Percentiles rank a stretch among this genome's conserved stretches.
Conservation (phyloP, 306 rosid species). For the Sophora flavescens region DNA sequence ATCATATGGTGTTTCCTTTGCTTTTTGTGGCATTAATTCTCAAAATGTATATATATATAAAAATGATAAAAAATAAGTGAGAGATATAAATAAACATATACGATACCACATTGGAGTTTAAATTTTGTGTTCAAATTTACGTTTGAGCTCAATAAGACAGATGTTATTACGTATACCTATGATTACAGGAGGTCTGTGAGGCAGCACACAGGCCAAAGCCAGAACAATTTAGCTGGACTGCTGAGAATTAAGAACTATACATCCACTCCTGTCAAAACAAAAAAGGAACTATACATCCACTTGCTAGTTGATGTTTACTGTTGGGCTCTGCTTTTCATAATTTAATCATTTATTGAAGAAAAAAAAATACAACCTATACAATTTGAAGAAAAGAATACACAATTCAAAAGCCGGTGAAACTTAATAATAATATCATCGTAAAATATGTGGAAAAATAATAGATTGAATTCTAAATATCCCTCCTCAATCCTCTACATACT, state of each 20-base stretch:
- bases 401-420: not conserved
- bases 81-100: too few relatives aligned
- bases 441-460: too few relatives aligned
- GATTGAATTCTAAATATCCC: too few relatives aligned
- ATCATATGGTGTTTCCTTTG: too few relatives aligned
- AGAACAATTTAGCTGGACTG: constrained; percentile 11
- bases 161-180: not conserved
- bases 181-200: not conserved
- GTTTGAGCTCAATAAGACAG: not conserved
- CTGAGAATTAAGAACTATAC: not conserved
- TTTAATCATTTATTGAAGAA: not conserved
- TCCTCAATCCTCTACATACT: too few relatives aligned
- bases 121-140: too few relatives aligned
- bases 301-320: not conserved
- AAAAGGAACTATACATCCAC: not conserved
- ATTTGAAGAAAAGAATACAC: not conserved
- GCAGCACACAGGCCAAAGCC: not conserved
- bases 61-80: too few relatives aligned
- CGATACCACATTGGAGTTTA: too few relatives aligned
- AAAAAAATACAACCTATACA: not conserved
- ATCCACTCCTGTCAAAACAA: too few relatives aligned
- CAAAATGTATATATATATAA: too few relatives aligned
- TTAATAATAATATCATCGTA: too few relatives aligned
- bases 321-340: not conserved
- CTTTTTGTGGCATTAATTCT: too few relatives aligned